Evolutionary conservation across 2,329 filamentous ascomycete genomes (phyloP), one percentile per base, ranked within the genome.

Genomic region (Epichloe gansuensis): DNA sequence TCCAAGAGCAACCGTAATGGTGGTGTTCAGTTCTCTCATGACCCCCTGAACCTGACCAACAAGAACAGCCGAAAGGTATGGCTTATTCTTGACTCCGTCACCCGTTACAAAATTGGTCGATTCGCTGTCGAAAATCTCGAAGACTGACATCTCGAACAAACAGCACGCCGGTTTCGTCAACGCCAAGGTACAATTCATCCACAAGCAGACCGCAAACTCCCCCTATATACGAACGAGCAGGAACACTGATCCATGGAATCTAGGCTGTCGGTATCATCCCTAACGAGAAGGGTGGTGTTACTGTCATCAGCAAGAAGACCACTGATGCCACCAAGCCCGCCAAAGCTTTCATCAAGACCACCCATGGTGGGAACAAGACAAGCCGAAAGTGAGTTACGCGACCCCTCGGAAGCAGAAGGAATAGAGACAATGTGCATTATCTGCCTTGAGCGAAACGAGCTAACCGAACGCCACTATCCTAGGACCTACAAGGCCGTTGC

Each of bases 151-250:
- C 34, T 48, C 44, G 58, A 13, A 23, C 3, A 27, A 25, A 57
- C 68, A 94, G 88, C 81, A 95, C 74, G 87, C 87, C 65, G 93
- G 93, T 67, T 94, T 89, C 74, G 82, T 88, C 73, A 95, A 95
- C 78, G 81, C 84, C 71, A 93, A 95, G 87, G 89, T 93, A 85
- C 61, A 57, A 21, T 39, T 4, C 9, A 35, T 44, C 42, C 53
- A 38, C 25, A 38, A 25, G 8, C 25, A 23, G 21, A 40, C 5
- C 31, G 55, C 49, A 25, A 55, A 25, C 4, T 27, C 38, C 39
- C 38, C 34, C 40, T 23, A 31, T 51, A 48, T 34, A 45, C 21
- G 44, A 51, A 13, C 39, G 49, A 55, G 43, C 8, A 36, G 25
- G 23, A 48, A 43, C 11, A 50, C 57, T 54, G 59, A 61, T 47